Percentiles rank a stretch among this genome's conserved stretches.
Conservation (phyloP, 2,329 filamentous ascomycete species). For the Aspergillus candidus region DNA sequence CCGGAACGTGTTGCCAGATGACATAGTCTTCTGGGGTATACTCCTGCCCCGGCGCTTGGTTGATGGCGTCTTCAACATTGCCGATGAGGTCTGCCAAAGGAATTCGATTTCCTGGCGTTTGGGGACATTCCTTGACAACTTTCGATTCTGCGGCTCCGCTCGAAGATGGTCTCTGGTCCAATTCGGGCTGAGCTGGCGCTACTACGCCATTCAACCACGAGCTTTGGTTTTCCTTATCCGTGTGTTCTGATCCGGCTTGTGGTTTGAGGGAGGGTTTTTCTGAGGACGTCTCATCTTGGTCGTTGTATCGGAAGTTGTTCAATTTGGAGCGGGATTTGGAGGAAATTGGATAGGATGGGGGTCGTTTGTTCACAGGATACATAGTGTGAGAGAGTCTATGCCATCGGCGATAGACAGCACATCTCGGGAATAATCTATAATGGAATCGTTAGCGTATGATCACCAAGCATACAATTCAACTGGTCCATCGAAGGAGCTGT, state of each 20-base stretch:
- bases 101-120: constrained; percentile 54
- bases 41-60: constrained; percentile 42
- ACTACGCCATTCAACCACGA: constrained; percentile 32
- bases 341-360: constrained; percentile 38
- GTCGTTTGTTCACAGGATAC: constrained; percentile 21
- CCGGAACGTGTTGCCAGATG: constrained; percentile 50
- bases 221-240: constrained; percentile 42
- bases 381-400: constrained; percentile 12
- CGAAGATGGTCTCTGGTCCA: constrained; percentile 14
- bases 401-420: constrained; percentile 16
- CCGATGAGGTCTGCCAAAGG: constrained; percentile 57
- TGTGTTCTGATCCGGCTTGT: constrained; percentile 22
- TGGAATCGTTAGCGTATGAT: constrained; percentile 6
- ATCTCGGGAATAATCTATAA: constrained; percentile 17
- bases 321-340: constrained; percentile 50
- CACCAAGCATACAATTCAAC: too few species aligned
- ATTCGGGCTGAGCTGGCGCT: constrained; percentile 17
- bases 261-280: constrained; percentile 18
- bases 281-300: constrained; percentile 27
- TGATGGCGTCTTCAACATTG: constrained; percentile 52
- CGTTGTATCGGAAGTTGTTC: constrained; percentile 48
- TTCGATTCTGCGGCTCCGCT: constrained; percentile 22
- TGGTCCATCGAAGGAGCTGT: too few species aligned
- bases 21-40: constrained; percentile 57
- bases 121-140: constrained; percentile 41